A percentile compares a stretch with the other conserved stretches of the same genome.
These are phyloP conservation scores for Nyctanthes arbortristis DNA, from an alignment of 257 asterid genomes.

Conservation along the genomic window DNA sequence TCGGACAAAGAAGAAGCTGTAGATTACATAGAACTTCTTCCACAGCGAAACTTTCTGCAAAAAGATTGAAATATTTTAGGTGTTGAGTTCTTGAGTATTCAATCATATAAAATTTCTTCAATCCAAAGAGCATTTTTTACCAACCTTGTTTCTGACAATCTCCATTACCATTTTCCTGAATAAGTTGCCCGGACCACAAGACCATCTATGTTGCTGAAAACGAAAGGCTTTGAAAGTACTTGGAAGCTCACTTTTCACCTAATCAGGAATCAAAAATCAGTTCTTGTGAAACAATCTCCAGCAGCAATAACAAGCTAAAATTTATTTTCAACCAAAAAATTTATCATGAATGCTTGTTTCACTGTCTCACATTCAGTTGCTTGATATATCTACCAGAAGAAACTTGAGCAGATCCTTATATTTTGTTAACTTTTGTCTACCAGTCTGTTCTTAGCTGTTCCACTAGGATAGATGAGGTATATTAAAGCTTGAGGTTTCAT, in stretches of 20 bases:
- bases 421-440: too few species aligned
- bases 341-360: too few species aligned
- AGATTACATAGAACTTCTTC: slow-evolving; percentile 63
- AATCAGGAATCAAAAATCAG: neutral
- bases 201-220: slow-evolving; percentile 73
- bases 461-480: too few species aligned
- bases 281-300: neutral
- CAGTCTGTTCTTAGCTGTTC: too few species aligned
- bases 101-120: neutral
- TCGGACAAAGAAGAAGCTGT: slow-evolving; percentile 71
- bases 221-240: slow-evolving; percentile 71
- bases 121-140: neutral
- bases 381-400: too few species aligned
- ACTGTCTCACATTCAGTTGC: too few species aligned
- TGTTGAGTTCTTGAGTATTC: neutral
- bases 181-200: slow-evolving; percentile 65
- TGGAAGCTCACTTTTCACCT: slow-evolving; percentile 74
- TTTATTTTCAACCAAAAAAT: too few species aligned
- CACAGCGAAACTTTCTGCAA: slow-evolving; percentile 52
- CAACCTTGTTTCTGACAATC: slow-evolving; percentile 53
- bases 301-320: neutral
- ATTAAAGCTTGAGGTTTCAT: too few species aligned
- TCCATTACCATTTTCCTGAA: slow-evolving; percentile 61
- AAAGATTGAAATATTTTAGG: neutral
- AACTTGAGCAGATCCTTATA: too few species aligned